Evolutionary conservation across 495 filamentous ascomycete species (phyloP).

Genomic region (Ramalina intermedia): DNA sequence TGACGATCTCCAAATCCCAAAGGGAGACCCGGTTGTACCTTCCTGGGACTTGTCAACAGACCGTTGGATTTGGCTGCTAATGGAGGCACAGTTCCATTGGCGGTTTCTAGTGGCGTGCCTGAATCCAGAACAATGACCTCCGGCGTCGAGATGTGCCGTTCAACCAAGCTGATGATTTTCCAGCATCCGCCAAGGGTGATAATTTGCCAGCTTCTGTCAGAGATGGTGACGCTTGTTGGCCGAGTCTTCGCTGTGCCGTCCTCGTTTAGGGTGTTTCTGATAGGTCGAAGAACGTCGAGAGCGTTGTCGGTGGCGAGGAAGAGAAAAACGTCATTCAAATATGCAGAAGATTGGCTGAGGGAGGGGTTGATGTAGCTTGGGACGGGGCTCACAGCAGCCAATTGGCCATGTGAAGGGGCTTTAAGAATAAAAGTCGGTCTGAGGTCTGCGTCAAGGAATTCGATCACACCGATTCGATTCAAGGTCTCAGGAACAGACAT

Average conservation of each 20-base stretch:
- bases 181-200: no score
- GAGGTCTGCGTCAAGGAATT: slow-evolving; percentile 53
- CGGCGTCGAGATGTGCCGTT: no score
- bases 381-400: slow-evolving; percentile 32
- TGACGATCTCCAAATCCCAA: slow-evolving; percentile 17
- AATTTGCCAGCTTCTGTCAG: no score
- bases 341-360: slow-evolving; percentile 32
- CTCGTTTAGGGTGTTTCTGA: no score
- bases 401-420: slow-evolving; percentile 35
- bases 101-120: slow-evolving; percentile 46
- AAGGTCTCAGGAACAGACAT: no score
- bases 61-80: no score
- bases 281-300: not conserved
- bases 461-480: slow-evolving; percentile 35
- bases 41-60: no score
- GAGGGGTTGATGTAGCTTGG: slow-evolving; percentile 46
- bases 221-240: no score
- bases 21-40: slow-evolving; percentile 35
- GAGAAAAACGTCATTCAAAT: slow-evolving; percentile 22
- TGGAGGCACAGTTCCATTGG: slow-evolving; percentile 7
- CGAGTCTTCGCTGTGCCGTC: no score
- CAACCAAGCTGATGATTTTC: no score
- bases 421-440: slow-evolving; percentile 57
- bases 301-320: slow-evolving; percentile 24
- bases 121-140: slow-evolving; percentile 25